phyloP scores from a whole-genome alignment of 106 monocot genomes.

The Allium fistulosum region DNA sequence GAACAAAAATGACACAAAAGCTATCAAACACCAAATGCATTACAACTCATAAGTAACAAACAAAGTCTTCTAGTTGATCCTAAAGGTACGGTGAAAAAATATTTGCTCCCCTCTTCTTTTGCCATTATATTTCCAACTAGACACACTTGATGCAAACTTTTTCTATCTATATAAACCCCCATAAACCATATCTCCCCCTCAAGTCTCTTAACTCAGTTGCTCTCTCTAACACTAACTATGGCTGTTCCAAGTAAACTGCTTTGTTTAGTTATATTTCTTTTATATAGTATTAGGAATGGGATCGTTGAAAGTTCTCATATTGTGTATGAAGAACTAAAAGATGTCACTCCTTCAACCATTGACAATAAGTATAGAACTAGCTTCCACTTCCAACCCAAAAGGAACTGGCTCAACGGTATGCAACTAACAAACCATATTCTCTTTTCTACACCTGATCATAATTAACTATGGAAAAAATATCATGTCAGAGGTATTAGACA shows the following conservation, averaged over 20 bases:
- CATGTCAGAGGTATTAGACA: neutral
- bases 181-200: neutral
- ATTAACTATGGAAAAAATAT: neutral
- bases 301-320: neutral
- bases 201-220: neutral
- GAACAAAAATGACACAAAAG: no score
- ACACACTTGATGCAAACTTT: neutral
- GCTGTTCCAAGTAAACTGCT: neutral
- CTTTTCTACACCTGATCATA: neutral
- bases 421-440: neutral
- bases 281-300: neutral
- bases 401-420: neutral
- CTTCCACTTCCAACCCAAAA: neutral
- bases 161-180: conserved; percentile 1
- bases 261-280: neutral
- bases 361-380: neutral
- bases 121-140: no score
- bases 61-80: no score
- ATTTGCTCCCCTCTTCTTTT: no score
- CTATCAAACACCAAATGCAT: no score
- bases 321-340: neutral
- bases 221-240: neutral
- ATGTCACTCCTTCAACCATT: neutral
- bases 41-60: no score
- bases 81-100: no score